Evolutionary conservation across 495 filamentous ascomycete genomes (phyloP).

Genomic region (Halenospora varia): DNA sequence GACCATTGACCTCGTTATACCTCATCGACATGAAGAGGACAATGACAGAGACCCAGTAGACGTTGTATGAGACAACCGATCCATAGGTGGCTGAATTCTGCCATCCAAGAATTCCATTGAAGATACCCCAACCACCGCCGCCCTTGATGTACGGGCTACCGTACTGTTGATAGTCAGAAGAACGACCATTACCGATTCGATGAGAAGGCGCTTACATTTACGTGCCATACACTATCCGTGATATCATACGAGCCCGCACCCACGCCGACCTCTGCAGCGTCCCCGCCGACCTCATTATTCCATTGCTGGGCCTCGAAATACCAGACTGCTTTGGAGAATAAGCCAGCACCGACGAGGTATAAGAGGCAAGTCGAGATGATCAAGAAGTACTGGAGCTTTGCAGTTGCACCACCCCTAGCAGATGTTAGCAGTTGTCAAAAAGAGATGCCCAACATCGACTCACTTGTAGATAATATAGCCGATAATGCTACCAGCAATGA

Average conservation of each 20-base stretch:
- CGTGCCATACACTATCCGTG: constrained; percentile 80
- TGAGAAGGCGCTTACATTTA: too few relatives aligned
- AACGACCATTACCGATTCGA: too few relatives aligned
- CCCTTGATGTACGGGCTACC: constrained; percentile 69
- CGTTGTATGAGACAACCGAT: constrained; percentile 79
- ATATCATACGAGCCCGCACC: constrained; percentile 91
- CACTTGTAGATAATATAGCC: constrained; percentile 78
- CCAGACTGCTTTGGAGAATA: constrained; percentile 77
- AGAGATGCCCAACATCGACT: constrained; percentile 21
- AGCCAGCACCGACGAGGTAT: constrained; percentile 78
- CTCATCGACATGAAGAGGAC: constrained; percentile 55
- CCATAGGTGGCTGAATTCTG: constrained; percentile 84
- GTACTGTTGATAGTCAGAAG: too few relatives aligned
- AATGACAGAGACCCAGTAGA: constrained; percentile 78
- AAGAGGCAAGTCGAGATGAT: constrained; percentile 78
- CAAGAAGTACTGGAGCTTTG: constrained; percentile 73
- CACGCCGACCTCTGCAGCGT: constrained; percentile 67
- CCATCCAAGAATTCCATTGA: constrained; percentile 83
- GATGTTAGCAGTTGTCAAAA: constrained; percentile 3
- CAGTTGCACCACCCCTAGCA: constrained; percentile 43
- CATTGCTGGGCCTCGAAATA: constrained; percentile 62
- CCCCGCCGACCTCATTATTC: constrained; percentile 64
- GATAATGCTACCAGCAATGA: constrained; percentile 56
- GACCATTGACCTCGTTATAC: constrained; percentile 64
- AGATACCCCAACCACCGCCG: constrained; percentile 85